Evolutionary conservation across 495 filamentous ascomycete genomes (phyloP), one percentile per base, ranked within the genome.

Genomic region (Aspergillus asperescens): DNA sequence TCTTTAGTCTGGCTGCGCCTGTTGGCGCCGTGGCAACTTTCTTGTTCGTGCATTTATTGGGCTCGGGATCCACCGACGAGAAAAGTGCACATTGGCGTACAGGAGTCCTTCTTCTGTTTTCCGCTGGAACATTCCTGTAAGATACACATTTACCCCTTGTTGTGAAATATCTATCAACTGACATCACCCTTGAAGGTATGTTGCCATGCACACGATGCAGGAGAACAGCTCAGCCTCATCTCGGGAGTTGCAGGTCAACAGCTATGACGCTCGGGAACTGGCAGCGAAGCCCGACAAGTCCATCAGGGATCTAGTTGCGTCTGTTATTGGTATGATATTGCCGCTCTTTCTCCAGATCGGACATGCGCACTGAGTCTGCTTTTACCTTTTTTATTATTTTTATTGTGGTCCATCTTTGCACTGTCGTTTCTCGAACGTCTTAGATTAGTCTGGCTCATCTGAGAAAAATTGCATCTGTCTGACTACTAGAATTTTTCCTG

Each of bases 131-230:
- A 3, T 98, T 98, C 66, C 73, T 98, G 89, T 96, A 70, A 79
- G 88, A n/a, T n/a, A n/a, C n/a, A n/a, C n/a, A n/a, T n/a, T 13
- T 34, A 22, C 20, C 9, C 22, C 13, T 15, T n/a, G 3, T 24
- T 12, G 5, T 42, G 20, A 20, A 20, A 12, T 3, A 27, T 38
- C 7, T 1, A 25, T 23, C 23, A 39, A 23, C 47, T 59, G 22
- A 62, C 41, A 6, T 28, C 6, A 12, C 18, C 34, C 45, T 8
- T 18, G 9, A 48, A 95, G 90, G 63, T 97, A 98, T 62, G 93
- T 98, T 23, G 94, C 93, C 2, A 95, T 96, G 92, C 93, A 98
- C 63, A 89, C 90, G 3, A 96, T 97, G 90, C 89, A 92, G 63
- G 90, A 95, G 60, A 83, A 85, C 38, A 81, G 81, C 51, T 68